phyloP scores from a whole-genome alignment of 2,329 filamentous ascomycete species.

The Aspergillus carbonarius region DNA sequence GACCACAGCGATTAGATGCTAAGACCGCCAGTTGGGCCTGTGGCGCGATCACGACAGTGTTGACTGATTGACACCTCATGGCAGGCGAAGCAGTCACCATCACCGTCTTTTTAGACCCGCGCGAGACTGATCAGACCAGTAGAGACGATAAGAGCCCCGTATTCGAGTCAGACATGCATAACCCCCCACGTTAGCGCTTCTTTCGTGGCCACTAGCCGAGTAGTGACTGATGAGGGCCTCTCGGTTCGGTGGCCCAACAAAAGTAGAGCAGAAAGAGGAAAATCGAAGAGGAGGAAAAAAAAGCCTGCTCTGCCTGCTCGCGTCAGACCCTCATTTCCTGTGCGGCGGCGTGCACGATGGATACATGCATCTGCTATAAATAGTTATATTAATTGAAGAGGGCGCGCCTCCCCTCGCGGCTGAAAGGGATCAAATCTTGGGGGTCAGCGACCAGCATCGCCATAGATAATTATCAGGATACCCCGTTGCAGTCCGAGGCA shows the following conservation, averaged over 20 bases:
- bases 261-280: background rate
- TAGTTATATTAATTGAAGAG: constrained; percentile 2
- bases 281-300: background rate
- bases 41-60: background rate
- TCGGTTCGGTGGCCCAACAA: background rate
- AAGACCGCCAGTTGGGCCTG: background rate
- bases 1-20: background rate
- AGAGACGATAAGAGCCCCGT: background rate
- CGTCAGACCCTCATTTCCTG: background rate
- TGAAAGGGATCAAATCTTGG: background rate
- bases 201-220: background rate
- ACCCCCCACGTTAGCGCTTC: background rate
- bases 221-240: background rate
- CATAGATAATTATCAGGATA: background rate
- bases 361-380: constrained; percentile 6
- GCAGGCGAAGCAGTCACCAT: background rate
- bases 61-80: background rate
- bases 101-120: background rate
- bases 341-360: background rate
- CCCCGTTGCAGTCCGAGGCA: background rate
- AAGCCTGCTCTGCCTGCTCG: background rate
- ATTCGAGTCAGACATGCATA: constrained; percentile 8
- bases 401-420: background rate
- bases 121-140: background rate
- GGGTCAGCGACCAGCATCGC: background rate